Evolutionary conservation across 106 monocot genomes (phyloP).

Genomic region (Narthecium ossifragum): DNA sequence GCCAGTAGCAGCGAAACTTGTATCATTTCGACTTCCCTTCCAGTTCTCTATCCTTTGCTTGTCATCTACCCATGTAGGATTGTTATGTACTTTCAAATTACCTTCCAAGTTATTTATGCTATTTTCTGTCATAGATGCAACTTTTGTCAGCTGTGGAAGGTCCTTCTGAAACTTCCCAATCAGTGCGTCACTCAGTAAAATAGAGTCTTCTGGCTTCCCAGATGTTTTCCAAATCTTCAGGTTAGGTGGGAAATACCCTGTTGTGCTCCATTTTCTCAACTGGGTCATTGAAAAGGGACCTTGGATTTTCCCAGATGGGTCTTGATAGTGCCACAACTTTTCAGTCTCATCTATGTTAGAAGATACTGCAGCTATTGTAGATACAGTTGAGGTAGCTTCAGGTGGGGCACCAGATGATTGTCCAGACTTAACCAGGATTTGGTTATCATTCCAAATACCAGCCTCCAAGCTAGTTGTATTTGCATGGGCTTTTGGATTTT

Average conservation of each 20-base stretch:
- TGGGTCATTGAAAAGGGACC: conserved; percentile 65
- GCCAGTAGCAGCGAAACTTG: conserved; percentile 2
- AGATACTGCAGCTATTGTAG: not conserved
- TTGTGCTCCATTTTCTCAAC: conserved; percentile 53
- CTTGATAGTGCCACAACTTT: conserved; percentile 66
- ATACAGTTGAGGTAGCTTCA: conserved; percentile 12
- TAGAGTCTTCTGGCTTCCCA: conserved; percentile 37
- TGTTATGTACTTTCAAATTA: not conserved
- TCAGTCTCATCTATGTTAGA: conserved; percentile 27
- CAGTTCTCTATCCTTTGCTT: conserved; percentile 4
- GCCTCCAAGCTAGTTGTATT: not conserved
- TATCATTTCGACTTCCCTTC: conserved; percentile 13
- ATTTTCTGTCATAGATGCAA: not conserved
- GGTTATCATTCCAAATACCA: conserved; percentile 12
- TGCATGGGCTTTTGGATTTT: conserved; percentile 9
- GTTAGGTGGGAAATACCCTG: conserved; percentile 45
- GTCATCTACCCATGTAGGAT: not conserved
- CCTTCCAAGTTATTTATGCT: conserved; percentile 3
- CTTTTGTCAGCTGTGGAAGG: conserved; percentile 10
- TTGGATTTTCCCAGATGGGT: conserved; percentile 49
- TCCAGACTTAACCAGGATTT: conserved; percentile 2
- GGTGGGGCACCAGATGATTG: conserved; percentile 10
- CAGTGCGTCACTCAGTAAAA: conserved; percentile 42
- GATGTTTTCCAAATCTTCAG: conserved; percentile 45
- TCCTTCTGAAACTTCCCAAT: conserved; percentile 34